Evolutionary conservation across 805 yeast genomes (phyloP).

Genomic region (Priceomyces medius): DNA sequence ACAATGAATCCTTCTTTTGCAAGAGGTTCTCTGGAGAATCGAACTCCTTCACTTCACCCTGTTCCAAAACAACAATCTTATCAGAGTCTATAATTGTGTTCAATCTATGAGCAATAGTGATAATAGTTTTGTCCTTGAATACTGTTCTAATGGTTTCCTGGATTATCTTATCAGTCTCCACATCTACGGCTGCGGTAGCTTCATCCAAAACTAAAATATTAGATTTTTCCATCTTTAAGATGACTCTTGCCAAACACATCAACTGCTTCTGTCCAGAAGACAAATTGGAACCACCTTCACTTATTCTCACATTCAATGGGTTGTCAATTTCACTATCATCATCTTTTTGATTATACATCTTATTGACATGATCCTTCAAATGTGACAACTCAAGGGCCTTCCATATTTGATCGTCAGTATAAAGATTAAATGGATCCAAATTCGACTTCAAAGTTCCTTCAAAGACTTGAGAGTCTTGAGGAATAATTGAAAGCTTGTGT

Average conservation of each 20-base stretch:
- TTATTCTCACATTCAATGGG: conserved; percentile 33
- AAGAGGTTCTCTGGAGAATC: conserved; percentile 70
- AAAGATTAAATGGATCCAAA: conserved; percentile 40
- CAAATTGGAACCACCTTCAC: conserved; percentile 48
- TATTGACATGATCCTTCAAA: conserved; percentile 39
- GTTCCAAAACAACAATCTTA: conserved; percentile 69
- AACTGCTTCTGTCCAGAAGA: conserved; percentile 55
- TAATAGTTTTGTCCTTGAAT: conserved; percentile 72
- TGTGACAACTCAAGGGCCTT: conserved; percentile 43
- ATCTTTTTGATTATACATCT: conserved; percentile 34
- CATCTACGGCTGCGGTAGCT: conserved; percentile 89
- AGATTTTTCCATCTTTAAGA: conserved; percentile 59
- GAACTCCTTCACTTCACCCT: conserved; percentile 74
- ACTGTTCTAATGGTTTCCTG: conserved; percentile 77
- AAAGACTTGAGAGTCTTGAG: conserved; percentile 47
- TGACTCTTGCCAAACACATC: conserved; percentile 79
- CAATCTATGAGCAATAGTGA: conserved; percentile 83
- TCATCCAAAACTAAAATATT: conserved; percentile 71
- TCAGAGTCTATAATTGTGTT: conserved; percentile 83
- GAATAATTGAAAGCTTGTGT: conserved; percentile 42
- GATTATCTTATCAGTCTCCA: conserved; percentile 73
- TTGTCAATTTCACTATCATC: conserved; percentile 20
- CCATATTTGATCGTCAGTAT: conserved; percentile 40
- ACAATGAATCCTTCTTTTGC: conserved; percentile 63
- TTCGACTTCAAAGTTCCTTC: conserved; percentile 43